Percentiles rank a stretch among this genome's conserved stretches.
Conservation (phyloP, 306 rosid genomes). For the Cucurbita moschata region DNA sequence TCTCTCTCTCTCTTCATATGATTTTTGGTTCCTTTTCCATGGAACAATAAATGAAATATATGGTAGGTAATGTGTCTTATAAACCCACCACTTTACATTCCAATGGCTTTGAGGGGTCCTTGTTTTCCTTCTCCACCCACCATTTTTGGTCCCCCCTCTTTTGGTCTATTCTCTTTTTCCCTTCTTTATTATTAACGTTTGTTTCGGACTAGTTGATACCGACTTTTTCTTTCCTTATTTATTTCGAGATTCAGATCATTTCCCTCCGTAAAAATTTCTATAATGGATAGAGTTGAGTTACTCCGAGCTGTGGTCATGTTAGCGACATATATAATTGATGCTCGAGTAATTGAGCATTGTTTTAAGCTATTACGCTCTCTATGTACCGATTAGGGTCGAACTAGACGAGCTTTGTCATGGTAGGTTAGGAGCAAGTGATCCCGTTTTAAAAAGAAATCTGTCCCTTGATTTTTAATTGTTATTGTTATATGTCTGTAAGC, state of each 20-base stretch:
- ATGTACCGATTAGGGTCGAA: no score
- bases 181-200: neutral
- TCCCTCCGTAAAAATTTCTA: neutral
- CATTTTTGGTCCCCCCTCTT: neutral
- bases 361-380: no score
- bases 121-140: neutral
- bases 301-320: no score
- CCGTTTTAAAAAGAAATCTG: no score
- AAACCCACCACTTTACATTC: conserved; percentile 11
- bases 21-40: neutral
- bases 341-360: no score
- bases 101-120: neutral
- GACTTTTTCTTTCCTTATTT: neutral
- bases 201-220: neutral
- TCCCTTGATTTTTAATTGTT: no score
- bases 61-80: conserved; percentile 7
- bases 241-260: neutral
- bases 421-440: no score
- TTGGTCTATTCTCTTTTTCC: neutral
- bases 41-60: neutral
- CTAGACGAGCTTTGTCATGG: no score
- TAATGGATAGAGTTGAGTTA: no score
- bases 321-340: no score
- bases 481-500: no score
- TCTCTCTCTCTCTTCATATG: neutral